phyloP scores from a whole-genome alignment of 23 red algal species.

The Gracilaria vermiculophylla region DNA sequence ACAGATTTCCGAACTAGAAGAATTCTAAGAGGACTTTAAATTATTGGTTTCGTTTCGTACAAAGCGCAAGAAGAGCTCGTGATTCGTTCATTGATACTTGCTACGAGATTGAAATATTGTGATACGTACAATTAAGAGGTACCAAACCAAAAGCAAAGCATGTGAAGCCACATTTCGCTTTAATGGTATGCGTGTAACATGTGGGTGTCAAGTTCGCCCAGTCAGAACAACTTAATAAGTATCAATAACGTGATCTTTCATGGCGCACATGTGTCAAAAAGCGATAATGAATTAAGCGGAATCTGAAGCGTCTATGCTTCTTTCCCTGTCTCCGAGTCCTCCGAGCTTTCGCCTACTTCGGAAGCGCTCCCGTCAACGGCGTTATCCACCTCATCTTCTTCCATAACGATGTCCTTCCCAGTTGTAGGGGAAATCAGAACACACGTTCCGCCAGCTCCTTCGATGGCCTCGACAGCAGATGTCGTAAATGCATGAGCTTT shows the following conservation, averaged over 20 bases:
- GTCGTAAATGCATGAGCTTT: conserved; percentile 96
- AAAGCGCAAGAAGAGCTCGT: no score
- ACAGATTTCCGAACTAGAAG: no score
- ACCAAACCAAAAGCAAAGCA: no score
- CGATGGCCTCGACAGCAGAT: conserved; percentile 80
- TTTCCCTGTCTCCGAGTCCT: neutral
- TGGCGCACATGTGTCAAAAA: neutral
- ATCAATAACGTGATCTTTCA: neutral
- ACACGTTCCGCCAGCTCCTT: conserved; percentile 86
- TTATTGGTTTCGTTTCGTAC: no score
- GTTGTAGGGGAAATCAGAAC: conserved; percentile 85
- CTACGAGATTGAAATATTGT: no score
- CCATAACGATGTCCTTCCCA: conserved; percentile 68
- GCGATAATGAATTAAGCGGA: neutral
- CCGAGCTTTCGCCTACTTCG: neutral
- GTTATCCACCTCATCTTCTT: conserved; percentile 46
- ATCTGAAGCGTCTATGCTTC: neutral
- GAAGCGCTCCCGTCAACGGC: neutral
- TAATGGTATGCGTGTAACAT: no score
- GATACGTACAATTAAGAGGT: no score
- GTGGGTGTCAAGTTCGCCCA: neutral
- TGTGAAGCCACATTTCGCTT: neutral
- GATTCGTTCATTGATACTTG: no score
- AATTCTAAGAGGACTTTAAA: no score
- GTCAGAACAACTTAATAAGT: neutral